A percentile compares a stretch with the other conserved stretches of the same genome.
Evolutionary conservation across 2,329 filamentous ascomycete genomes (phyloP).

Genomic region (Lasiodiplodia sp.): DNA sequence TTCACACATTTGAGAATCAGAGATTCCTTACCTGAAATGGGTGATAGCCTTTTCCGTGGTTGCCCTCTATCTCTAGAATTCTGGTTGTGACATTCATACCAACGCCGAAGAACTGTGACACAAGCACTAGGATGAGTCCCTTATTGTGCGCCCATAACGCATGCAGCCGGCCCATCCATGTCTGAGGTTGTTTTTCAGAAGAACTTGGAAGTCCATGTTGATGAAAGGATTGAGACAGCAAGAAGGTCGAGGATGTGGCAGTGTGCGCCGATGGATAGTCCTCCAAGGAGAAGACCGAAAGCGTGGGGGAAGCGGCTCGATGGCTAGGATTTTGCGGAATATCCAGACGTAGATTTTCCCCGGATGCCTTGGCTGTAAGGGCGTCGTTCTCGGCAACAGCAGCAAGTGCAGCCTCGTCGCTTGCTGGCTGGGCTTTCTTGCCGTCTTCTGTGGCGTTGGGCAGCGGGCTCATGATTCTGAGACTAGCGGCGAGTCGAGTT

Average conservation of each 20-base stretch:
- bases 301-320: not conserved
- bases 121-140: slow-evolving; percentile 74
- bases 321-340: not conserved
- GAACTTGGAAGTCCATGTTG: not conserved
- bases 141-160: slow-evolving; percentile 70
- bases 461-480: not conserved
- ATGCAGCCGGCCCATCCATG: not conserved
- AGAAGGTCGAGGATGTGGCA: not conserved
- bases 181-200: not conserved
- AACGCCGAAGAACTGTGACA: slow-evolving; percentile 81
- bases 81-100: slow-evolving; percentile 86
- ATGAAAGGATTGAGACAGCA: not conserved
- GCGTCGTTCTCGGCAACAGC: not conserved
- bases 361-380: not conserved
- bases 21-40: slow-evolving; percentile 69
- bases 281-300: slow-evolving; percentile 14
- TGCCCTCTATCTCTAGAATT: slow-evolving; percentile 71
- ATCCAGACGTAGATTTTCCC: not conserved
- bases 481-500: not conserved
- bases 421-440: slow-evolving; percentile 1
- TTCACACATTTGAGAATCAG: too few relatives aligned
- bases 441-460: not conserved
- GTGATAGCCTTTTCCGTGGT: slow-evolving; percentile 73
- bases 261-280: slow-evolving; percentile 18
- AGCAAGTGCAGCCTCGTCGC: not conserved